These are phyloP conservation scores for Pyrus communis DNA, from an alignment of 306 rosid species.

Conservation along the genomic window DNA sequence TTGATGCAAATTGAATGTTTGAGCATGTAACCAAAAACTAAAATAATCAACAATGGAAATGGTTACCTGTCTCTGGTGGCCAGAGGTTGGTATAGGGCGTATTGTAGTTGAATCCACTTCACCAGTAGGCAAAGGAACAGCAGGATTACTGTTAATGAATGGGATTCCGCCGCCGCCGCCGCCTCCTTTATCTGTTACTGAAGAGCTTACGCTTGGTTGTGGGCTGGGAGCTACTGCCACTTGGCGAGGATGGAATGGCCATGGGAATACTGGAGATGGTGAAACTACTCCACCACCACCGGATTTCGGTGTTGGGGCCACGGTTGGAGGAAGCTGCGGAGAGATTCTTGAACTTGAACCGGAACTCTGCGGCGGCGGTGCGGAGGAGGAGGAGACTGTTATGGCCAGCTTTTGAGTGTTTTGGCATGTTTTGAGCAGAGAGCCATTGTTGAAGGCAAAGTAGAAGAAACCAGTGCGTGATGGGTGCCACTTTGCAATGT, in stretches of 20 bases:
- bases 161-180: constrained; percentile 48
- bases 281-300: constrained; percentile 58
- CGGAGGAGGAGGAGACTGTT: constrained; percentile 31
- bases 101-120: constrained; percentile 97
- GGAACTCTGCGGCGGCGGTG: constrained; percentile 12
- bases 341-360: constrained; percentile 14
- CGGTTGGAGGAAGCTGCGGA: constrained; percentile 40
- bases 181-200: constrained; percentile 30
- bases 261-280: constrained; percentile 56
- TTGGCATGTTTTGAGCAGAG: constrained; percentile 43
- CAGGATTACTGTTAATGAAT: constrained; percentile 92
- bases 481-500: constrained; percentile 73
- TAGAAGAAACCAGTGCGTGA: constrained; percentile 79
- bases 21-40: background rate
- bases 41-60: background rate
- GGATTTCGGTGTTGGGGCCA: constrained; percentile 47
- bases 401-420: constrained; percentile 68
- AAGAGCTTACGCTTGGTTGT: constrained; percentile 41
- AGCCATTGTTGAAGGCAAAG: constrained; percentile 70
- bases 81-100: constrained; percentile 63
- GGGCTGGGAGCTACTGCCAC: constrained; percentile 33
- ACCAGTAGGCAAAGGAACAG: constrained; percentile 92
- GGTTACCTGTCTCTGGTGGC: constrained; percentile 43
- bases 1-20: background rate
- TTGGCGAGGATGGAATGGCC: constrained; percentile 81